A percentile compares a stretch with the other conserved stretches of the same genome.
These are phyloP conservation scores for Triticum timopheevii DNA, from an alignment of 176 grass and related monocot genomes.

Conservation along the genomic window DNA sequence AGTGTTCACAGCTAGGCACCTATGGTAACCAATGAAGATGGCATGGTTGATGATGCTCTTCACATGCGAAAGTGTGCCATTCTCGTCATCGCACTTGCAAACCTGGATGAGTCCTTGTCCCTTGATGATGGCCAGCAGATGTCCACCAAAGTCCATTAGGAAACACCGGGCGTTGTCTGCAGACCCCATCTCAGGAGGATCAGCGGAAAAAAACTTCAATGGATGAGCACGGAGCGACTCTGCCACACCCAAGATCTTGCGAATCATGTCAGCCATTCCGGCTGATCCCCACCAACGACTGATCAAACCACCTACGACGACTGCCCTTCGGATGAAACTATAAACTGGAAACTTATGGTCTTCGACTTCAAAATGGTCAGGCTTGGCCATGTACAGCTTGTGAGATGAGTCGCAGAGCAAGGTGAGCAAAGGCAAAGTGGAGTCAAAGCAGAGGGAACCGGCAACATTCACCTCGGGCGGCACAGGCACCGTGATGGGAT, in stretches of 20 bases:
- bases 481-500: neutral
- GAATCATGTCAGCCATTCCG: neutral
- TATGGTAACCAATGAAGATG: no score
- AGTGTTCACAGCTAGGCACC: no score
- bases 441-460: neutral
- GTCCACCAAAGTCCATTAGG: no score
- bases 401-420: neutral
- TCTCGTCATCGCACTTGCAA: no score
- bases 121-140: no score
- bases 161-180: no score
- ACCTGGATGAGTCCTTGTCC: neutral
- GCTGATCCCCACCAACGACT: neutral
- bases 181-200: no score
- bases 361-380: neutral
- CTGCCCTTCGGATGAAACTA: neutral
- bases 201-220: no score
- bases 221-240: no score
- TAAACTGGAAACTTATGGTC: neutral
- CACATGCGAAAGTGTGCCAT: no score
- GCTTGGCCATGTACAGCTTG: neutral
- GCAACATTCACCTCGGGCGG: neutral
- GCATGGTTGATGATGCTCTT: no score
- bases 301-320: neutral
- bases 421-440: neutral
- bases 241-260: neutral